Conservation (phyloP, 371 early-diverging fungal genomes). For the Rhizopus microsporus region DNA sequence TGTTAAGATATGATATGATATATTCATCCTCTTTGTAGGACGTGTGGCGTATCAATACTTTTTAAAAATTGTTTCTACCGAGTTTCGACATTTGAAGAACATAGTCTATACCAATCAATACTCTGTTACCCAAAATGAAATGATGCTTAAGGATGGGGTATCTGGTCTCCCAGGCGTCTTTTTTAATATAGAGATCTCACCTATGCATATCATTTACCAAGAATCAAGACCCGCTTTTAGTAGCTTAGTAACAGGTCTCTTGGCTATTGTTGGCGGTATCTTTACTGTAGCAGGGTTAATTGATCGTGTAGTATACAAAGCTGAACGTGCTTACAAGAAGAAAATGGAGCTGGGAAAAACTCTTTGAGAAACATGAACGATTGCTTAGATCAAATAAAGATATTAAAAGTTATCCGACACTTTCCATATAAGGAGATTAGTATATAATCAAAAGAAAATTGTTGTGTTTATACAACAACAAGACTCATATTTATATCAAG, state of each 20-base stretch:
- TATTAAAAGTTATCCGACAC: too few relatives aligned
- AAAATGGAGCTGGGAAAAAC: slow-evolving; percentile 90
- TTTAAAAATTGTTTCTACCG: slow-evolving; percentile 91
- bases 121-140: slow-evolving; percentile 87
- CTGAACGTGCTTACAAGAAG: slow-evolving; percentile 76
- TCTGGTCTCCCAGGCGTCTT: slow-evolving; percentile 74
- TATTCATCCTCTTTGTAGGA: slow-evolving; percentile 17
- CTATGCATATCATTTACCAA: slow-evolving; percentile 89
- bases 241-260: slow-evolving; percentile 87
- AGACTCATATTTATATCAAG: too few relatives aligned
- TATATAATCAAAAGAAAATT: too few relatives aligned
- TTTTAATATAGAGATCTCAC: slow-evolving; percentile 95
- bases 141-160: slow-evolving; percentile 27
- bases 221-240: slow-evolving; percentile 84
- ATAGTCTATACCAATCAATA: slow-evolving; percentile 87
- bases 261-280: slow-evolving; percentile 94
- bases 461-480: too few relatives aligned
- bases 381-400: too few relatives aligned
- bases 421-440: too few relatives aligned
- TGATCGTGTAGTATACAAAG: slow-evolving; percentile 88
- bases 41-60: slow-evolving; percentile 83
- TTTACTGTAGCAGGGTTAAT: slow-evolving; percentile 93
- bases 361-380: background rate
- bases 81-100: slow-evolving; percentile 69
- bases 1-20: background rate